Conservation (phyloP, 2,329 filamentous ascomycete species). For the Talaromyces funiculosus region DNA sequence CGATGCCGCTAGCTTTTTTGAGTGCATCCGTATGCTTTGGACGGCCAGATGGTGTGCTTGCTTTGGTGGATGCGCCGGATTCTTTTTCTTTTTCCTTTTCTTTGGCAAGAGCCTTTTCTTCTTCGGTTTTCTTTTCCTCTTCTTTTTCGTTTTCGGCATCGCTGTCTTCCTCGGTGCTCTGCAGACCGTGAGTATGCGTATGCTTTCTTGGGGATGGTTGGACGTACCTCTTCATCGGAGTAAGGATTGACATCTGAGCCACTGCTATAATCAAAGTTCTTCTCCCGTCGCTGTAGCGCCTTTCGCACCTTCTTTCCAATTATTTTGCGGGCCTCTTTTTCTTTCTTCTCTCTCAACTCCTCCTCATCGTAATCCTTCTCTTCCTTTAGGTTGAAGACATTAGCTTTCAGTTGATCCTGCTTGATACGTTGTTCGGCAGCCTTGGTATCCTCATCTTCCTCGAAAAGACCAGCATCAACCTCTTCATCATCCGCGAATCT, state of each 20-base stretch:
- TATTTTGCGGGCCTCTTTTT: conserved; percentile 63
- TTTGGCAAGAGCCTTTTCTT: conserved; percentile 46
- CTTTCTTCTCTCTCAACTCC: conserved; percentile 56
- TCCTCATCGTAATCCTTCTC: conserved; percentile 66
- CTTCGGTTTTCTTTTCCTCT: conserved; percentile 54
- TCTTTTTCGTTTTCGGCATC: conserved; percentile 59
- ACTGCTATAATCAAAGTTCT: conserved; percentile 78
- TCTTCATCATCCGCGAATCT: conserved; percentile 87
- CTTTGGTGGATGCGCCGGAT: conserved; percentile 60
- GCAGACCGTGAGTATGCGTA: conserved; percentile 14
- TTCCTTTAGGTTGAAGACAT: conserved; percentile 72
- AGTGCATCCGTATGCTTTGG: conserved; percentile 49
- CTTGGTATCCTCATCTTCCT: conserved; percentile 76
- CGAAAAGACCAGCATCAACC: conserved; percentile 63
- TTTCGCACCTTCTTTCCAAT: conserved; percentile 74
- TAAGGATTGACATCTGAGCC: conserved; percentile 58
- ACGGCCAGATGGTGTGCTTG: conserved; percentile 59
- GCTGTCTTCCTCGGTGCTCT: conserved; percentile 55
- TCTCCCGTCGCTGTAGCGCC: conserved; percentile 75
- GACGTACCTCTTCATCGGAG: conserved; percentile 46
- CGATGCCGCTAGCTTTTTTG: conserved; percentile 47
- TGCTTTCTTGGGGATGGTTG: neutral
- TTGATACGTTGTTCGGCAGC: conserved; percentile 67
- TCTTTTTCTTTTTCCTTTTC: conserved; percentile 45
- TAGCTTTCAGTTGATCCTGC: conserved; percentile 77